These are phyloP conservation scores for Lindgomyces ingoldianus DNA, from an alignment of 495 filamentous ascomycete genomes.

Conservation along the genomic window DNA sequence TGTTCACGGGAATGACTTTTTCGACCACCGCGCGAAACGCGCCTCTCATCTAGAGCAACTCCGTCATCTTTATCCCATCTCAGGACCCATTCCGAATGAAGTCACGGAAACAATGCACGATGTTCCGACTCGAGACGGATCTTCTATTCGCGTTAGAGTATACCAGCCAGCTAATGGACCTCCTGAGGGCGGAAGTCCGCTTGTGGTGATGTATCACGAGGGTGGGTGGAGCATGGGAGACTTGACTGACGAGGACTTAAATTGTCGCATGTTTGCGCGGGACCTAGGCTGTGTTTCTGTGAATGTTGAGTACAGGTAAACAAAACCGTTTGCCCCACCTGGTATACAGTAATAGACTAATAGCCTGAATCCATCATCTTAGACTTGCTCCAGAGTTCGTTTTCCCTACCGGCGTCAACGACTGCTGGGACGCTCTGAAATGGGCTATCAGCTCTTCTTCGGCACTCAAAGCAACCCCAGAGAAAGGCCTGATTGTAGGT, in stretches of 20 bases:
- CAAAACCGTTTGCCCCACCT: background rate
- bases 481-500: constrained; percentile 33
- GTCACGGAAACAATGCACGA: constrained; percentile 31
- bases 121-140: constrained; percentile 30
- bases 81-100: constrained; percentile 27
- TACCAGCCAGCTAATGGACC: constrained; percentile 26
- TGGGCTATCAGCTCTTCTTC: constrained; percentile 19
- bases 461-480: constrained; percentile 21
- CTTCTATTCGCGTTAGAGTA: constrained; percentile 22
- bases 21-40: constrained; percentile 17
- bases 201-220: constrained; percentile 35
- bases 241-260: constrained; percentile 35
- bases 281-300: constrained; percentile 34
- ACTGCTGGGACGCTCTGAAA: constrained; percentile 35
- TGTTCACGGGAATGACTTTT: constrained; percentile 12
- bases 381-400: constrained; percentile 36
- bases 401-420: constrained; percentile 31
- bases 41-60: constrained; percentile 26
- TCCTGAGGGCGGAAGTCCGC: constrained; percentile 28
- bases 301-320: constrained; percentile 38
- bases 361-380: background rate
- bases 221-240: constrained; percentile 38
- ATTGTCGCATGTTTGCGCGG: constrained; percentile 33
- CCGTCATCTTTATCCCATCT: constrained; percentile 33
- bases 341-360: background rate